Evolutionary conservation across 1,284 basidiomycete genomes (phyloP), one percentile per base, ranked within the genome.

Genomic region (Microstroma glucosiphilum): DNA sequence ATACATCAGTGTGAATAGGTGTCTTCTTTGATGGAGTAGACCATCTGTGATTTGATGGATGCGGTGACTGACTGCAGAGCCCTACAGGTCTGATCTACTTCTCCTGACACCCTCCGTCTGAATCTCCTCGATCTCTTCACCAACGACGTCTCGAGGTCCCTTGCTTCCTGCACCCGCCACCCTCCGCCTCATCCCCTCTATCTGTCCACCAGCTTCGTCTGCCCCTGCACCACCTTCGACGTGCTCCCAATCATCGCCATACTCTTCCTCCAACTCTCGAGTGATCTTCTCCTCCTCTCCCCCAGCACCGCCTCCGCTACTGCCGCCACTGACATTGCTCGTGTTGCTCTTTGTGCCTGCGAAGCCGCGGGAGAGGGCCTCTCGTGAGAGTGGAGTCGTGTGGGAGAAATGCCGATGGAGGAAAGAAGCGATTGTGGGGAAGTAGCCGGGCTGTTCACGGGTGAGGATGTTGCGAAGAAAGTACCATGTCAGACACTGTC

Each of bases 351-450:
- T 49, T 37, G 40, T 60, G 4, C 55, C 25, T 56, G 48, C 40
- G 12, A 46, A 21, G 19, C 30, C 42, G 23, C 43, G 17, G 15
- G 46, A 37, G 23, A 48, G 51, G 30, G 21, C 56, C 41, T 23
- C 40, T 37, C 12, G 51, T 51, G 25, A 56, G 41, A 1, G 62
- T 61, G 1, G 69, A 66, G 4, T 73, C 63, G 49, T 73, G 66
- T 8, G 62, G 60, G 9, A 68, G 49, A 40, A 26, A 21, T 54
- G 51, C 13, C 51, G 15, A 25, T 54, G 51, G 2, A 77, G 61
- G 53, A 78, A 79, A 9, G 69, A 62, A 19, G 68, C 67, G 25
- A 79, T 70, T 12, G 63, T 23, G 26, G 78, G 76, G 56, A 77
- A 78, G 56, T 79, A 79, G 48, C 65, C 66, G 19, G 59, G 15